These are phyloP conservation scores for Alternaria tenuissima DNA, from an alignment of 2,329 filamentous ascomycete species.

Conservation along the genomic window DNA sequence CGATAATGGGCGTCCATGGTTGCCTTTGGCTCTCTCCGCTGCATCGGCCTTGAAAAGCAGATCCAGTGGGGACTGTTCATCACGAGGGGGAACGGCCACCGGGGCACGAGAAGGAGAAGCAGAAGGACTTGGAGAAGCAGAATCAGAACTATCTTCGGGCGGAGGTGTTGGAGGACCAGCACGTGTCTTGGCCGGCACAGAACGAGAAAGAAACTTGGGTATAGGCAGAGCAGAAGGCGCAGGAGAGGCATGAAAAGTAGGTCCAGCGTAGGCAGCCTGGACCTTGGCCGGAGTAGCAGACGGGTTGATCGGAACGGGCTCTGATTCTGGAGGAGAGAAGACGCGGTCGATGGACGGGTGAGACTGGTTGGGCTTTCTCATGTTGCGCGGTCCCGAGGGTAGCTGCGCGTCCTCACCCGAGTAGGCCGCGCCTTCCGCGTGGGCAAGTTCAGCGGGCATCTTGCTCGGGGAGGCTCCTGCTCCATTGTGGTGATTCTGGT, in stretches of 20 bases:
- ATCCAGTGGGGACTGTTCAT: slow-evolving; percentile 80
- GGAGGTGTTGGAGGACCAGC: slow-evolving; percentile 58
- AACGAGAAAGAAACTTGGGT: slow-evolving; percentile 84
- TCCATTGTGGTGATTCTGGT: slow-evolving; percentile 32
- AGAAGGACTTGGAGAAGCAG: slow-evolving; percentile 51
- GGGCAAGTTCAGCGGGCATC: slow-evolving; percentile 22
- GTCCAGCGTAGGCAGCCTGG: slow-evolving; percentile 79
- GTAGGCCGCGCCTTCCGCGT: slow-evolving; percentile 37
- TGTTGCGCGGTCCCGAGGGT: slow-evolving; percentile 32
- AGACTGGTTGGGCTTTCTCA: slow-evolving; percentile 44
- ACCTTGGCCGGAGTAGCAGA: slow-evolving; percentile 45
- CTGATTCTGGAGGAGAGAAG: slow-evolving; percentile 39
- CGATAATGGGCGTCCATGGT: slow-evolving; percentile 53
- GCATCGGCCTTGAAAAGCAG: slow-evolving; percentile 89
- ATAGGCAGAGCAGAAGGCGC: slow-evolving; percentile 89
- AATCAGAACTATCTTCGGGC: slow-evolving; percentile 57
- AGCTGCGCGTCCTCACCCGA: slow-evolving; percentile 41
- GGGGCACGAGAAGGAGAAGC: slow-evolving; percentile 63
- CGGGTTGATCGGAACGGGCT: slow-evolving; percentile 27
- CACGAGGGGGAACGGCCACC: slow-evolving; percentile 50
- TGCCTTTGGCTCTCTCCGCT: slow-evolving; percentile 73
- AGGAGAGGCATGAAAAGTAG: slow-evolving; percentile 94
- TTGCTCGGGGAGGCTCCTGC: slow-evolving; percentile 26
- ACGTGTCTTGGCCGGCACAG: slow-evolving; percentile 66
- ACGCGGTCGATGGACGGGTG: slow-evolving; percentile 41